Conservation (phyloP, 768 basidiomycete genomes). For the Mycena galericulata region DNA sequence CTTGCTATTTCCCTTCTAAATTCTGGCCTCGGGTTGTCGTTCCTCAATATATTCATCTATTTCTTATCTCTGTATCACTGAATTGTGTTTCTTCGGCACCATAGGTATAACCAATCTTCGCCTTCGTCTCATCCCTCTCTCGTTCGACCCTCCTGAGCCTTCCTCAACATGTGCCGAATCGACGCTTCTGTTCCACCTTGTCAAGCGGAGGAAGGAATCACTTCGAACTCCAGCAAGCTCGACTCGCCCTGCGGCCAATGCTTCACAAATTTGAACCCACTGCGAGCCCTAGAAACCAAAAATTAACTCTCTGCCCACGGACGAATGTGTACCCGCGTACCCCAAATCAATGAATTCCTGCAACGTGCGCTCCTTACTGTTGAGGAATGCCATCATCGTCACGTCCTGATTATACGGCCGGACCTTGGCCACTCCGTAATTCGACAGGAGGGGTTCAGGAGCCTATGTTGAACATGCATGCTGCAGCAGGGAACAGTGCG, state of each 20-base stretch:
- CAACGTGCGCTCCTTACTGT: constrained; percentile 56
- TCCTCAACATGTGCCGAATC: too few species aligned
- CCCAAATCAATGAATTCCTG: constrained; percentile 53
- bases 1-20: too few species aligned
- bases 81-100: too few species aligned
- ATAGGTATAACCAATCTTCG: too few species aligned
- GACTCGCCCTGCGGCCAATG: constrained; percentile 41
- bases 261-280: constrained; percentile 50
- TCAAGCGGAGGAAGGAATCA: too few species aligned
- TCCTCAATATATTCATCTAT: too few species aligned
- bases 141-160: too few species aligned
- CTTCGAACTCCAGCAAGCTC: background rate
- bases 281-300: constrained; percentile 7
- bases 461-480: constrained; percentile 41
- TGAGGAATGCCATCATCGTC: constrained; percentile 57
- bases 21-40: too few species aligned
- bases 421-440: constrained; percentile 57
- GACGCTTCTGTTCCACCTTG: too few species aligned
- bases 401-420: constrained; percentile 58
- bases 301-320: background rate
- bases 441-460: constrained; percentile 60
- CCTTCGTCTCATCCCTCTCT: too few species aligned
- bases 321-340: constrained; percentile 14
- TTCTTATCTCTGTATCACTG: too few species aligned
- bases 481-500: background rate